A percentile compares a stretch with the other conserved stretches of the same genome.
These are phyloP conservation scores for Millerozyma acaciae DNA, from an alignment of 805 yeast species.

Conservation along the genomic window DNA sequence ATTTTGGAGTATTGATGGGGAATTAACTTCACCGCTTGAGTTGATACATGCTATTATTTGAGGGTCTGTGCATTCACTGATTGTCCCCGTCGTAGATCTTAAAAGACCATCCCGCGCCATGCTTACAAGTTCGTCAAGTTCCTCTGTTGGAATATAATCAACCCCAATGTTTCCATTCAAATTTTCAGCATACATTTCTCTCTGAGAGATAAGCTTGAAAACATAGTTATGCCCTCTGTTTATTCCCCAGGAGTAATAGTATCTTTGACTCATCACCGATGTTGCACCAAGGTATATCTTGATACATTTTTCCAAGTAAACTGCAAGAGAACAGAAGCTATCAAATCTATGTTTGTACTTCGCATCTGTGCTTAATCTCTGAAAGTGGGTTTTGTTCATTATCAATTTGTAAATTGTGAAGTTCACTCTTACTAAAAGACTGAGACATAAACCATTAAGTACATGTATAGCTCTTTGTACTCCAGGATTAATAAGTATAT, in stretches of 20 bases:
- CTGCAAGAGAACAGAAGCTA: too few species aligned
- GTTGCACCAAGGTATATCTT: slow-evolving; percentile 28
- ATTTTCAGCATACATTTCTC: slow-evolving; percentile 26
- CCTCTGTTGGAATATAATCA: slow-evolving; percentile 46
- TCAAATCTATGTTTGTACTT: slow-evolving; percentile 3
- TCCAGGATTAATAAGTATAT: slow-evolving; percentile 23
- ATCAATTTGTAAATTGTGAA: slow-evolving; percentile 3
- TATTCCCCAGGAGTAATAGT: slow-evolving; percentile 38
- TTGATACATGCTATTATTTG: background rate
- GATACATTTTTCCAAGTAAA: slow-evolving; percentile 37
- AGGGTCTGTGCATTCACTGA: background rate
- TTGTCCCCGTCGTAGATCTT: background rate
- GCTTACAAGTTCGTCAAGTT: slow-evolving; percentile 1
- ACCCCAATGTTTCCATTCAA: slow-evolving; percentile 52
- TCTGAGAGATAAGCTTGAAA: slow-evolving; percentile 23
- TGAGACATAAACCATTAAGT: slow-evolving; percentile 17
- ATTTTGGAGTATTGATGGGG: too few species aligned
- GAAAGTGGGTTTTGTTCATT: slow-evolving; percentile 1
- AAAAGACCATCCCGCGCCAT: background rate
- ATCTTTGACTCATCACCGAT: slow-evolving; percentile 30
- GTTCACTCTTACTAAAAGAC: slow-evolving; percentile 7
- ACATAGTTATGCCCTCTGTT: slow-evolving; percentile 31
- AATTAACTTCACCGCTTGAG: too few species aligned
- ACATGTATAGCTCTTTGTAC: slow-evolving; percentile 32
- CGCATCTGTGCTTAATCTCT: background rate